These are phyloP conservation scores for Venturia effusa DNA, from an alignment of 2,329 filamentous ascomycete genomes.

Conservation along the genomic window DNA sequence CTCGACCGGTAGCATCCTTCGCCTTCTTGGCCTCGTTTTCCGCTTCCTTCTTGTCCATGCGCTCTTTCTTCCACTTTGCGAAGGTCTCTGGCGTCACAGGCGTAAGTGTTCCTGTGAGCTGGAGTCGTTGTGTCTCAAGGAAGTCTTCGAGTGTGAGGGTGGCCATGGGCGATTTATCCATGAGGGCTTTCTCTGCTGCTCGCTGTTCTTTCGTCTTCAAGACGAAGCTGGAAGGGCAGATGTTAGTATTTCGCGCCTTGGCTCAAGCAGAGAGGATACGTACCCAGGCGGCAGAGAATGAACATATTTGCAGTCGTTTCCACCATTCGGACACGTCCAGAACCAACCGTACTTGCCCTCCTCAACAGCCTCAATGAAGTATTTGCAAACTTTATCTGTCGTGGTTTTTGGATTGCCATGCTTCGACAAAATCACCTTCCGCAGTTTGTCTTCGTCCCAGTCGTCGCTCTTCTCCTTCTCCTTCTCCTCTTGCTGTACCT, in stretches of 20 bases:
- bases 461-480: conserved; percentile 88
- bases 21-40: conserved; percentile 82
- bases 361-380: conserved; percentile 92
- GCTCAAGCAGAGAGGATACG: conserved; percentile 25
- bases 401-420: conserved; percentile 93
- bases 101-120: conserved; percentile 81
- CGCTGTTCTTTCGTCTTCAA: conserved; percentile 97
- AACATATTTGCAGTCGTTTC: conserved; percentile 97
- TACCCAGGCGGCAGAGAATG: conserved; percentile 92
- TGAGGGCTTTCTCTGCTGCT: conserved; percentile 84
- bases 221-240: conserved; percentile 56
- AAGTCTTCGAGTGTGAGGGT: conserved; percentile 96
- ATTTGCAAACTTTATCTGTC: conserved; percentile 99
- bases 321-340: conserved; percentile 94
- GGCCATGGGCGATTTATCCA: conserved; percentile 92
- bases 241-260: neutral
- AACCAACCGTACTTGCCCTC: conserved; percentile 99
- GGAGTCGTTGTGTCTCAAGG: conserved; percentile 90
- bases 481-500: conserved; percentile 61
- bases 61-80: conserved; percentile 93
- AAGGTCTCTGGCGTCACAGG: conserved; percentile 90
- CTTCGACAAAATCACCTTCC: conserved; percentile 84
- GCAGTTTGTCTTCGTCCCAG: conserved; percentile 95
- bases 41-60: conserved; percentile 88
- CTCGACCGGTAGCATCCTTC: conserved; percentile 91